Evolutionary conservation across 2,329 filamentous ascomycete genomes (phyloP).

Genomic region (Microascus cirrosus): DNA sequence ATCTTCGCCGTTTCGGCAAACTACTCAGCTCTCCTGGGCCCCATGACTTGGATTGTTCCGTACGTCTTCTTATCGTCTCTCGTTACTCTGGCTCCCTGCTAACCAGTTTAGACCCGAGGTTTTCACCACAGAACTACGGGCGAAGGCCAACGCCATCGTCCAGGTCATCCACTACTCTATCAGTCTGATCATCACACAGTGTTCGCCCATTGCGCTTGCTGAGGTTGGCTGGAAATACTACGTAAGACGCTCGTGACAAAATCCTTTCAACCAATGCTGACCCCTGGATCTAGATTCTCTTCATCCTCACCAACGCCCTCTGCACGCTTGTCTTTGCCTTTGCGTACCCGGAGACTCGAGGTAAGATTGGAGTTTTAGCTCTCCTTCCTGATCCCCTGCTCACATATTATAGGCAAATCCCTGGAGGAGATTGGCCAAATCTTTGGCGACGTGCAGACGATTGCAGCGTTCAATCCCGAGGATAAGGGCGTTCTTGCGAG

Average conservation of each 20-base stretch:
- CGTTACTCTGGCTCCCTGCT: neutral
- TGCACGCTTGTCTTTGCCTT: conserved; percentile 22
- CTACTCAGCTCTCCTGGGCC: conserved; percentile 23
- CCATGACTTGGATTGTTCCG: conserved; percentile 31
- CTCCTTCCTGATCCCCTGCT: conserved; percentile 5
- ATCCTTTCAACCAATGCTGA: no score
- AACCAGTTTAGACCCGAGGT: conserved; percentile 20
- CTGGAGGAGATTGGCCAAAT: conserved; percentile 27
- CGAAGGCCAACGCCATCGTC: conserved; percentile 27
- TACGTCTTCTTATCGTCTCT: conserved; percentile 10
- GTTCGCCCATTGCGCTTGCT: conserved; percentile 25
- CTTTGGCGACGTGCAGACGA: conserved; percentile 22
- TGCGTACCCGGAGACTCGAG: conserved; percentile 24
- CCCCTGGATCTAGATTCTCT: conserved; percentile 20
- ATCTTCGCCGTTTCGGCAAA: conserved; percentile 27
- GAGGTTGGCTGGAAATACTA: conserved; percentile 29
- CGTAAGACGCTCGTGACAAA: conserved; percentile 10
- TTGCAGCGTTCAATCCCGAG: conserved; percentile 10
- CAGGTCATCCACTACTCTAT: conserved; percentile 29
- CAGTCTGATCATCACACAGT: conserved; percentile 26
- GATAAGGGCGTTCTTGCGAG: neutral
- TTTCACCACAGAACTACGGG: conserved; percentile 25
- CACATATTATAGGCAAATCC: conserved; percentile 19
- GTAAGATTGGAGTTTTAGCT: conserved; percentile 9
- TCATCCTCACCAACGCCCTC: conserved; percentile 24